A percentile compares a stretch with the other conserved stretches of the same genome.
Conservation (phyloP, 2,329 filamentous ascomycete genomes). For the Amauroascus niger region DNA sequence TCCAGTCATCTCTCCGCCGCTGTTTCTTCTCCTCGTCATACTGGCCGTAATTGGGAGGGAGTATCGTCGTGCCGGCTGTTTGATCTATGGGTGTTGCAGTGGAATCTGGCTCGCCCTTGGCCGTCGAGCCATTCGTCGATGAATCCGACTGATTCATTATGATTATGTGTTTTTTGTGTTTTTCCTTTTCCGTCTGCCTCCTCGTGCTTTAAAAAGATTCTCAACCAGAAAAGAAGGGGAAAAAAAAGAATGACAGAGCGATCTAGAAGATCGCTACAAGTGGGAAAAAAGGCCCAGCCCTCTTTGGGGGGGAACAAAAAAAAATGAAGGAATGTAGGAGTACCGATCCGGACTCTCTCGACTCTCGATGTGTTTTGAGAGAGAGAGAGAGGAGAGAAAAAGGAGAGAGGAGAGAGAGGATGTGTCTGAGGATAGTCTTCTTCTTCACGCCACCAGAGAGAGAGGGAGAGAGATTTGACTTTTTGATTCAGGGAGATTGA, state of each 20-base stretch:
- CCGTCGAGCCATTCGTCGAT: neutral
- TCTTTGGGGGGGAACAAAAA: neutral
- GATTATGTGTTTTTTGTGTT: too few relatives aligned
- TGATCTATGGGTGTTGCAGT: neutral
- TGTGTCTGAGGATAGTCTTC: too few relatives aligned
- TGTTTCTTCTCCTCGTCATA: neutral
- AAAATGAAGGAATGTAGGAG: neutral
- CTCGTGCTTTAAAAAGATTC: neutral
- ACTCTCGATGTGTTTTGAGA: neutral
- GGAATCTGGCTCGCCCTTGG: neutral
- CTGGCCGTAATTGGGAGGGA: neutral
- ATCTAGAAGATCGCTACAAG: neutral
- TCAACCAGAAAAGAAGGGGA: neutral
- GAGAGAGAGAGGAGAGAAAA: neutral
- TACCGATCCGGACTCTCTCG: too few relatives aligned
- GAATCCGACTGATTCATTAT: neutral
- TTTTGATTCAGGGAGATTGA: neutral
- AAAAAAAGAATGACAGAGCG: neutral
- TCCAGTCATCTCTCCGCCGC: constrained; percentile 15
- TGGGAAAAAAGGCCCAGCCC: neutral
- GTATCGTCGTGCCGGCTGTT: neutral
- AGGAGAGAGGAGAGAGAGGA: neutral
- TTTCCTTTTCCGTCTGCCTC: neutral
- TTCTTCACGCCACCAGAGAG: too few relatives aligned
- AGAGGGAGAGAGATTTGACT: neutral